Evolutionary conservation across 768 basidiomycete genomes (phyloP), one percentile per base, ranked within the genome.

Genomic region (Inosperma sp.): DNA sequence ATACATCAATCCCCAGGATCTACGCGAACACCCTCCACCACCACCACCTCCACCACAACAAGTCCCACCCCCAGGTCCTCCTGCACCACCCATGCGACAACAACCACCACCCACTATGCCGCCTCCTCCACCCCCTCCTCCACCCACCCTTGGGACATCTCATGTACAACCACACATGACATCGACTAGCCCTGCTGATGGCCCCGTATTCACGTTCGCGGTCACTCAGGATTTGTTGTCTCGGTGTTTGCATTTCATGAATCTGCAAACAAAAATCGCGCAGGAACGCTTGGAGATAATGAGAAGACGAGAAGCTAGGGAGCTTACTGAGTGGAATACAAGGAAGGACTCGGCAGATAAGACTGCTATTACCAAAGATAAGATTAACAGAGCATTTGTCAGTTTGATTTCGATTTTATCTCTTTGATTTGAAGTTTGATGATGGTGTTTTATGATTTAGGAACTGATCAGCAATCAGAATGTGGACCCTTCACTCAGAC

Each of bases 261-360:
- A 82, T 54, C 71, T 80, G 34, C 87, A 88, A 60, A 78, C 77
- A 19, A 84, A 87, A 57, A 80, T 84, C 29, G 78, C 77, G 53
- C 83, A 83, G 65, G 74, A 80, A 68, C 84, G 84, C 60, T 72
- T 86, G 35, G 87, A 88, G 51, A 82, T 82, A 56, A 58, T 87
- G 61, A 76, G 79, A 49, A 69, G 83, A 53, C 72, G 81, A 16
- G 85, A 88, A 54, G 84, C 85, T 56, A 71, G 85, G n/a, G 84
- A 84, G 59, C 67, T 74, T 41, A 74, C 72, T 19, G 81, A 82
- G 53, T 74, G 76, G 59, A 80, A 54, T 23, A 45, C 58, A 1
- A 57, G 52, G 44, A 59, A 59, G 45, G 61, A 62, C 10, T n/a
- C n/a, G n/a, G 40, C 50, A 14, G 58, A 61, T 30, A 59, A 61